Percentiles rank a stretch among this genome's conserved stretches.
These are phyloP conservation scores for Talaromyces atroroseus DNA, from an alignment of 2,329 filamentous ascomycete species.

Conservation along the genomic window DNA sequence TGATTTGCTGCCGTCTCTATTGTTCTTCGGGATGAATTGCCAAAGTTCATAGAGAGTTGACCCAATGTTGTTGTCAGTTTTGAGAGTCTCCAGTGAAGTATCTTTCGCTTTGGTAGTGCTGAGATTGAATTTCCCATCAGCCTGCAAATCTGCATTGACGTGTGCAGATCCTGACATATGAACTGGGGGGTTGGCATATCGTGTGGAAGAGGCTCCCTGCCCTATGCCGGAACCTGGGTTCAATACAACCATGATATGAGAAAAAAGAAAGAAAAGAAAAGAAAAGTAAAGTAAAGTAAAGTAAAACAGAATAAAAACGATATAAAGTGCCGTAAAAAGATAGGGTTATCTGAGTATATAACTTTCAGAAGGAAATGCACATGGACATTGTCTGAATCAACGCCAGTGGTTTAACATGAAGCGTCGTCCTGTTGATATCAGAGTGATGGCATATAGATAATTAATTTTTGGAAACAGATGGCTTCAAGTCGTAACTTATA, in stretches of 20 bases:
- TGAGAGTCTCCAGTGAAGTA: background rate
- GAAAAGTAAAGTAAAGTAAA: background rate
- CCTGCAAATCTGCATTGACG: background rate
- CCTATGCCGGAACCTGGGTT: background rate
- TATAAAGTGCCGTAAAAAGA: too few species aligned
- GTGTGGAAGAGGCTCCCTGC: background rate
- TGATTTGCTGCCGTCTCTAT: background rate
- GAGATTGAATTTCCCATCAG: background rate
- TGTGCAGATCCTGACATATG: background rate
- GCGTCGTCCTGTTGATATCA: background rate
- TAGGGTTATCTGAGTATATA: too few species aligned
- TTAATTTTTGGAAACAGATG: too few species aligned
- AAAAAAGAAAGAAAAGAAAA: too few species aligned
- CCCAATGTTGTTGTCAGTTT: background rate
- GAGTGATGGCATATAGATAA: background rate
- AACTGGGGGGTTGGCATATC: background rate
- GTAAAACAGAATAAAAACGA: too few species aligned
- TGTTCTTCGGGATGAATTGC: background rate
- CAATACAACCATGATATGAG: background rate
- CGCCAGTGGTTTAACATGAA: too few species aligned
- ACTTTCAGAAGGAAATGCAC: too few species aligned
- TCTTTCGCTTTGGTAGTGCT: background rate
- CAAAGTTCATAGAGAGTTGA: background rate
- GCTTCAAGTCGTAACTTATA: too few species aligned
- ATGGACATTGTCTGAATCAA: background rate